Evolutionary conservation across 2,329 filamentous ascomycete genomes (phyloP), one percentile per base, ranked within the genome.

Genomic region (Colletotrichum gloeosporioides): DNA sequence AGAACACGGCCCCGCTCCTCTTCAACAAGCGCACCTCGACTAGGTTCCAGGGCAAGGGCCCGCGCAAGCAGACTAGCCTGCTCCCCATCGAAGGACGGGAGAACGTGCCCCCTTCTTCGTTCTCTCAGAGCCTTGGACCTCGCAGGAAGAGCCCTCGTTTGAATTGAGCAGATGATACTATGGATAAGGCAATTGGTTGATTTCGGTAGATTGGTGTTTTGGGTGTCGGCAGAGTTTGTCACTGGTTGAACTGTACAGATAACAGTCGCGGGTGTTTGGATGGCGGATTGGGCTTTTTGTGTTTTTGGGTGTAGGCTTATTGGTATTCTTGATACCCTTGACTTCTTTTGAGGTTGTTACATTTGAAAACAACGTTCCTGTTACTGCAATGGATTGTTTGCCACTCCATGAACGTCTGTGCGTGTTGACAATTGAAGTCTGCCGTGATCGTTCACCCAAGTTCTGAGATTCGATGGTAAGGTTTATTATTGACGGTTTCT

Each of bases 111-210:
- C 85, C 85, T 9, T 77, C 83, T 66, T 83, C 85, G n/a, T 86
- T 89, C 77, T 84, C 86, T 25, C 84, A 89, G 81, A 88, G 88
- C 67, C 77, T 85, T 32, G 77, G 77, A 10, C 84, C 86, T 72
- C 87, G 87, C 82, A 88, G 90, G 81, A 91, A 91, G 85, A 92
- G 90, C 78, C 89, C 90, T 5, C 83, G 90, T 71, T 80, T 91
- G 73, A 86, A 86, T 68, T 87, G 77, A 78, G 53, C 3, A 6
- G 25, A 36, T 5, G 16, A 12, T 39, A 4, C 15, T 53, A 29
- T 7, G 34, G 13, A 44, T 16, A 39, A 39, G 62, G 34, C 34
- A 44, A n/a, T 8, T 34, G 59, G 29, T 7, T 59, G 13, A 6
- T 63, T 32, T 16, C 4, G 4, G 32, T 32, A 4, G 1, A 2